Conservation (phyloP, 441 rosid species). For the Jatropha multifida region DNA sequence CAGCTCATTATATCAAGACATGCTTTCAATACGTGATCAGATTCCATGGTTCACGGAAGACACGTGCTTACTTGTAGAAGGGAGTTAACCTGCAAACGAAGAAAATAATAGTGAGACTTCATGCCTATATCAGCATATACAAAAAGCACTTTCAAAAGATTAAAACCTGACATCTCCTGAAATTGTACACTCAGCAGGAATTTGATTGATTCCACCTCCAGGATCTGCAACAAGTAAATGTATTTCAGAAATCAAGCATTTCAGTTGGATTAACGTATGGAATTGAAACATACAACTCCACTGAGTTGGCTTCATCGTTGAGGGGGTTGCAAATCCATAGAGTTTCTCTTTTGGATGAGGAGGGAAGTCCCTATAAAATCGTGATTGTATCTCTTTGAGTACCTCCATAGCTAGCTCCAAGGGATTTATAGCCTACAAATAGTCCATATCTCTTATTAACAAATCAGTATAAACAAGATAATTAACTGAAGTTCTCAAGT, state of each 20-base stretch:
- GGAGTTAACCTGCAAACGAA: constrained; percentile 76
- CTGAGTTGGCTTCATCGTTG: constrained; percentile 97
- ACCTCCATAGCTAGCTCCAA: constrained; percentile 92
- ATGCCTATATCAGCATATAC: constrained; percentile 3
- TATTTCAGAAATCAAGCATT: constrained; percentile 20
- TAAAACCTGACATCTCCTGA: constrained; percentile 89
- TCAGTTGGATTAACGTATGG: constrained; percentile 11
- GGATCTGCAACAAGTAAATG: constrained; percentile 60
- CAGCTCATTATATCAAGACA: no score
- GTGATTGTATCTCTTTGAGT: constrained; percentile 66
- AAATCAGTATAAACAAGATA: constrained; percentile 1
- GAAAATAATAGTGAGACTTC: constrained; percentile 22
- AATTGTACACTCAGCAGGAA: constrained; percentile 82
- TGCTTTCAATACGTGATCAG: not conserved
- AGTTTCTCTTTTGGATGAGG: constrained; percentile 70
- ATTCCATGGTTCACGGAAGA: constrained; percentile 13
- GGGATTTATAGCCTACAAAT: constrained; percentile 78
- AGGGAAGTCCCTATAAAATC: constrained; percentile 85
- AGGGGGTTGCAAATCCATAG: constrained; percentile 91
- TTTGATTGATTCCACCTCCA: constrained; percentile 96
- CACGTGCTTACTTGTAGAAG: constrained; percentile 76
- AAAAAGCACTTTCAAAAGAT: constrained; percentile 12
- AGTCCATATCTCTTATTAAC: constrained; percentile 20
- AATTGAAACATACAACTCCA: constrained; percentile 70
- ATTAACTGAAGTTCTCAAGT: not conserved